phyloP scores from a whole-genome alignment of 1,284 basidiomycete genomes.

The Boletus sp. region DNA sequence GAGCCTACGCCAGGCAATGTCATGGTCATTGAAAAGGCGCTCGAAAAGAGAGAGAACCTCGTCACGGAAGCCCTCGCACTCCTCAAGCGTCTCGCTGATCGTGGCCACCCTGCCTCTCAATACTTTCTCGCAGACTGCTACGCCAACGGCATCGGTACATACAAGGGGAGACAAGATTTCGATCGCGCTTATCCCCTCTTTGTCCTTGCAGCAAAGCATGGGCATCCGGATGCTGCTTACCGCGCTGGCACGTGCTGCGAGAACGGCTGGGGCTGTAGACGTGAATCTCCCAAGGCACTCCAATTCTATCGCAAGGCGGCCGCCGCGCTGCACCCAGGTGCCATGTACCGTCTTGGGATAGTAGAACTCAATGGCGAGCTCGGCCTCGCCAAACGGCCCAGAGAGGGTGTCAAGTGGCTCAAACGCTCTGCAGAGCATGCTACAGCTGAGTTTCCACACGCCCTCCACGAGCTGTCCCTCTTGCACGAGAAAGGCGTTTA shows the following conservation, averaged over 20 bases:
- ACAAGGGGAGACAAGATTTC: conserved; percentile 91
- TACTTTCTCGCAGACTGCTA: conserved; percentile 99
- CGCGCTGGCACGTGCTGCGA: conserved; percentile 98
- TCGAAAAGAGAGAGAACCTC: conserved; percentile 85
- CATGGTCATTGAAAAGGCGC: conserved; percentile 78
- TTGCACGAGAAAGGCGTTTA: conserved; percentile 96
- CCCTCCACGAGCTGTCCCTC: conserved; percentile 93
- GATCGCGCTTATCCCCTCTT: conserved; percentile 97
- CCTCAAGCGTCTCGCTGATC: conserved; percentile 89
- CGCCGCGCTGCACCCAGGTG: conserved; percentile 89
- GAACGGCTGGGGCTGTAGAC: conserved; percentile 97
- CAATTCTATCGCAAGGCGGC: conserved; percentile 96
- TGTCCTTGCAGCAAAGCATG: conserved; percentile 95
- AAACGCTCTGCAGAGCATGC: conserved; percentile 96
- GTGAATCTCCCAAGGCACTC: conserved; percentile 90
- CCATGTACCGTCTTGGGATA: conserved; percentile 96
- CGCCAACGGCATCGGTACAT: conserved; percentile 94
- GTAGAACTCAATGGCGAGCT: conserved; percentile 97
- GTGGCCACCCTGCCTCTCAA: conserved; percentile 93
- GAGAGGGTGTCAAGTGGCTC: conserved; percentile 98
- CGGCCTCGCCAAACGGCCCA: conserved; percentile 82
- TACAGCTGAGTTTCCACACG: conserved; percentile 94
- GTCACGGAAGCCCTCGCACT: conserved; percentile 85
- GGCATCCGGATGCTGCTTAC: conserved; percentile 96
- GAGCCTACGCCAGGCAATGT: conserved; percentile 66